These are phyloP conservation scores for Simplicillium aogashimaense DNA, from an alignment of 2,329 filamentous ascomycete genomes.

Conservation along the genomic window DNA sequence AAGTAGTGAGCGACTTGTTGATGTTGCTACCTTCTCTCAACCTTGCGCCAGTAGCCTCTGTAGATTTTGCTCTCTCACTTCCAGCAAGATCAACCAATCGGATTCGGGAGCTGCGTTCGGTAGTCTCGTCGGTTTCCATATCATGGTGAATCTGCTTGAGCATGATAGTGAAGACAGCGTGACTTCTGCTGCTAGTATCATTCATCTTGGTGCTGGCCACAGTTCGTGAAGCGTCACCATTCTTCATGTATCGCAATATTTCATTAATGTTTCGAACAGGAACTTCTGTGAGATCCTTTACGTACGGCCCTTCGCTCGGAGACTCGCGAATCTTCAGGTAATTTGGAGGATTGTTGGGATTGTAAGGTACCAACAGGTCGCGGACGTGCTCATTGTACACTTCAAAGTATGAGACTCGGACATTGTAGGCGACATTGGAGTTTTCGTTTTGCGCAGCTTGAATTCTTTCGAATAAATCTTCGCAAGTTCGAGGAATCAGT, in stretches of 20 bases:
- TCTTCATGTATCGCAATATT: slow-evolving; percentile 82
- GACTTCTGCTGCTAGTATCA: slow-evolving; percentile 90
- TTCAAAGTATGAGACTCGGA: slow-evolving; percentile 96
- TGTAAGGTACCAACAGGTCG: slow-evolving; percentile 72
- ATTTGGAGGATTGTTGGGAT: slow-evolving; percentile 63
- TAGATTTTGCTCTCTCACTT: slow-evolving; percentile 88
- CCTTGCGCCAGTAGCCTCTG: slow-evolving; percentile 84
- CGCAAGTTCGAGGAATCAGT: slow-evolving; percentile 88
- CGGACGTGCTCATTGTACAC: slow-evolving; percentile 99
- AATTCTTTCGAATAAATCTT: slow-evolving; percentile 92
- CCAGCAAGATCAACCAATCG: slow-evolving; percentile 90
- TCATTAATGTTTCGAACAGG: slow-evolving; percentile 81
- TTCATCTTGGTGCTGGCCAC: slow-evolving; percentile 98
- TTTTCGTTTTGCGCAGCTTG: slow-evolving; percentile 66
- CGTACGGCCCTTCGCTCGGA: slow-evolving; percentile 88
- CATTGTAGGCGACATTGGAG: slow-evolving; percentile 90
- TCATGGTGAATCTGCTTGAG: slow-evolving; percentile 98
- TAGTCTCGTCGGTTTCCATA: slow-evolving; percentile 94
- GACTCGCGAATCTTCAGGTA: slow-evolving; percentile 97
- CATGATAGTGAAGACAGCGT: slow-evolving; percentile 96
- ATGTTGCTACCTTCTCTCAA: slow-evolving; percentile 95
- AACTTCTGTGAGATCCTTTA: slow-evolving; percentile 91
- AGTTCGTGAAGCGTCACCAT: slow-evolving; percentile 79
- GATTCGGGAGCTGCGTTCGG: slow-evolving; percentile 87
- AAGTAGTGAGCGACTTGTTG: slow-evolving; percentile 95